Percentiles rank a stretch among this genome's conserved stretches.
Conservation (phyloP, 805 yeast genomes). For the Aciculoconidium aculeatum region DNA sequence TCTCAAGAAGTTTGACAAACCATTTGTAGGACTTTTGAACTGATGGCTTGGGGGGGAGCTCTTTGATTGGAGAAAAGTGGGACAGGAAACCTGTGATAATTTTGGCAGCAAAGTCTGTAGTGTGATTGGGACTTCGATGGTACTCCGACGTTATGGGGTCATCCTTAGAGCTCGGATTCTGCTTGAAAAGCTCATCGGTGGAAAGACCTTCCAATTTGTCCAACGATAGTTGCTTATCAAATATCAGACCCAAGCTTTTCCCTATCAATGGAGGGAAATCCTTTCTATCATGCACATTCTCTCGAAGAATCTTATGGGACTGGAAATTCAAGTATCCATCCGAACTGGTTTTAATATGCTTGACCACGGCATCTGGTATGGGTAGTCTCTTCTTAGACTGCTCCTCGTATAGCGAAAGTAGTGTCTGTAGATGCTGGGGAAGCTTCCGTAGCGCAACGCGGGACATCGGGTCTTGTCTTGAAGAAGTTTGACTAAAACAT, state of each 20-base stretch:
- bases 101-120: constrained; percentile 20
- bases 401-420: constrained; percentile 15
- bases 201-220: constrained; percentile 10
- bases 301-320: constrained; percentile 14
- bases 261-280: constrained; percentile 22
- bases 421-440: constrained; percentile 16
- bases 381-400: constrained; percentile 9
- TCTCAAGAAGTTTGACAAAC: constrained; percentile 21
- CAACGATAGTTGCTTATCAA: constrained; percentile 12
- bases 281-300: constrained; percentile 4
- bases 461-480: constrained; percentile 15
- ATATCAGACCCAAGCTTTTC: constrained; percentile 14
- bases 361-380: constrained; percentile 10
- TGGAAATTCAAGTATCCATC: constrained; percentile 16
- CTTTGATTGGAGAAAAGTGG: constrained; percentile 15
- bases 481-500: too few species aligned
- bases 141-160: constrained; percentile 8
- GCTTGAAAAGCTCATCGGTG: constrained; percentile 7
- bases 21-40: constrained; percentile 20
- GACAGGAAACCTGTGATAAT: constrained; percentile 22
- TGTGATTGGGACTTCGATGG: constrained; percentile 11
- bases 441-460: constrained; percentile 14
- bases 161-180: constrained; percentile 1
- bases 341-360: constrained; percentile 13
- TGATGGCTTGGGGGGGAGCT: constrained; percentile 9